phyloP scores from a whole-genome alignment of 2,329 filamentous ascomycete species.

The Lecanicillium sp. region DNA sequence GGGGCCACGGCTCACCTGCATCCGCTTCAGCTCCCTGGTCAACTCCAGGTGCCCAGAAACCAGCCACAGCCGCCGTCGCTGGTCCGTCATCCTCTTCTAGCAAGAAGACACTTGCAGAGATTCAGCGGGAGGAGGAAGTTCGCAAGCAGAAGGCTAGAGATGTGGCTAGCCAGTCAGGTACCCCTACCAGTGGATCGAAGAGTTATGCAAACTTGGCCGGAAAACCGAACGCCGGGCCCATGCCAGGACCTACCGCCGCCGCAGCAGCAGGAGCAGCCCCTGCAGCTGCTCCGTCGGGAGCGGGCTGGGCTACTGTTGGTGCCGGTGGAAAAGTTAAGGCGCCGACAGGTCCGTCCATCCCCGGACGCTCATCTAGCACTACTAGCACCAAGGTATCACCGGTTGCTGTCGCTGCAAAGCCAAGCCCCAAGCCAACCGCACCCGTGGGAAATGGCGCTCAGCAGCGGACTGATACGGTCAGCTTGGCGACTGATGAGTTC shows the following conservation, averaged over 20 bases:
- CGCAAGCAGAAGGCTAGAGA: slow-evolving; percentile 69
- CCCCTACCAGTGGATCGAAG: slow-evolving; percentile 55
- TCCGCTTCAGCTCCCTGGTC: slow-evolving; percentile 59
- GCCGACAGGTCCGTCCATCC: slow-evolving; percentile 50
- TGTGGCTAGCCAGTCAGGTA: slow-evolving; percentile 36
- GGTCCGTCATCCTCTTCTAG: slow-evolving; percentile 19
- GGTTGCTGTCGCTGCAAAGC: slow-evolving; percentile 39
- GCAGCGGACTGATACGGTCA: too few relatives aligned
- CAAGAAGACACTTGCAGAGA: slow-evolving; percentile 92
- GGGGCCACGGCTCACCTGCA: slow-evolving; percentile 72
- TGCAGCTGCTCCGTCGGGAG: slow-evolving; percentile 31
- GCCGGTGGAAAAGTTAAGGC: slow-evolving; percentile 86
- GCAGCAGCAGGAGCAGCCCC: slow-evolving; percentile 32
- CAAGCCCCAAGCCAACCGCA: slow-evolving; percentile 37
- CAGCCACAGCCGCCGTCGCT: slow-evolving; percentile 11
- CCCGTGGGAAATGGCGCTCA: slow-evolving; percentile 24
- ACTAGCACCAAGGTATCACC: slow-evolving; percentile 30
- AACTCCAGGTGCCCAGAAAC: slow-evolving; percentile 49
- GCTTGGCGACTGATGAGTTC: slow-evolving; percentile 74
- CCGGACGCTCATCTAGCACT: slow-evolving; percentile 36
- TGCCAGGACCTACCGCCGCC: slow-evolving; percentile 15
- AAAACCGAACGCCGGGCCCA: slow-evolving; percentile 44
- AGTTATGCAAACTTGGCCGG: slow-evolving; percentile 91
- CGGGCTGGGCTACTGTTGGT: slow-evolving; percentile 90
- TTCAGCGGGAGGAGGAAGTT: slow-evolving; percentile 90